phyloP scores from a whole-genome alignment of 164 flowering plant genomes.

The Annona cherimola region DNA sequence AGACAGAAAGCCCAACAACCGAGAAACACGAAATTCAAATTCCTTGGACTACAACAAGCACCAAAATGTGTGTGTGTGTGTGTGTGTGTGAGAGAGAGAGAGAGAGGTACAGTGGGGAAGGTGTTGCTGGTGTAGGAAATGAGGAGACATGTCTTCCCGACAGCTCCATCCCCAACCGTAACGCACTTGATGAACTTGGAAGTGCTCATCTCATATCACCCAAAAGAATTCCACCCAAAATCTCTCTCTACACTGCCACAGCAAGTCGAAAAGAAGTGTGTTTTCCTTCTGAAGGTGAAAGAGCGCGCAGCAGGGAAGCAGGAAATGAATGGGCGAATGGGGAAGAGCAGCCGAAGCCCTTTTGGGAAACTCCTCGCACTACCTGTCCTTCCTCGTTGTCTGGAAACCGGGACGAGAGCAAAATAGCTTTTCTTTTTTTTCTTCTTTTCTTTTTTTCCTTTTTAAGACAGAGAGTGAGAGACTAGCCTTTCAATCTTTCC shows the following conservation, averaged over 20 bases:
- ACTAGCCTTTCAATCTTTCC: too few relatives aligned
- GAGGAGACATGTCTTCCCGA: constrained; percentile 70
- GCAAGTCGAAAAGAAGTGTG: too few relatives aligned
- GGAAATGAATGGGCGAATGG: background rate
- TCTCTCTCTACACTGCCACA: background rate
- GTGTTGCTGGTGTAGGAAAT: constrained; percentile 76
- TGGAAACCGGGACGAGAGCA: background rate
- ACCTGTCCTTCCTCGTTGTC: background rate
- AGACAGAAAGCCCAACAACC: constrained; percentile 6
- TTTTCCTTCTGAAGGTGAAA: background rate
- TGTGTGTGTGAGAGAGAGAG: background rate
- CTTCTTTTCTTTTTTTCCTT: too few relatives aligned
- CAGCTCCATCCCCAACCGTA: constrained; percentile 79
- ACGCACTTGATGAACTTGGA: constrained; percentile 68
- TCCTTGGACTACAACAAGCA: background rate
- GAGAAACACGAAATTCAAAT: constrained; percentile 2
- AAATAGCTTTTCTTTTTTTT: background rate
- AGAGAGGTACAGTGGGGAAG: constrained; percentile 50
- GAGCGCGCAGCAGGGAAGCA: background rate
- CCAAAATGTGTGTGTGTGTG: background rate
- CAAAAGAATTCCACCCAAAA: background rate
- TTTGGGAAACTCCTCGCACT: background rate
- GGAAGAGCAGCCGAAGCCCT: background rate
- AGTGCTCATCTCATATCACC: constrained; percentile 27
- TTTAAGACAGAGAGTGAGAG: too few relatives aligned